Percentiles rank a stretch among this genome's conserved stretches.
Evolutionary conservation across 2,329 filamentous ascomycete species (phyloP).

Genomic region (Alternaria brassicae): DNA sequence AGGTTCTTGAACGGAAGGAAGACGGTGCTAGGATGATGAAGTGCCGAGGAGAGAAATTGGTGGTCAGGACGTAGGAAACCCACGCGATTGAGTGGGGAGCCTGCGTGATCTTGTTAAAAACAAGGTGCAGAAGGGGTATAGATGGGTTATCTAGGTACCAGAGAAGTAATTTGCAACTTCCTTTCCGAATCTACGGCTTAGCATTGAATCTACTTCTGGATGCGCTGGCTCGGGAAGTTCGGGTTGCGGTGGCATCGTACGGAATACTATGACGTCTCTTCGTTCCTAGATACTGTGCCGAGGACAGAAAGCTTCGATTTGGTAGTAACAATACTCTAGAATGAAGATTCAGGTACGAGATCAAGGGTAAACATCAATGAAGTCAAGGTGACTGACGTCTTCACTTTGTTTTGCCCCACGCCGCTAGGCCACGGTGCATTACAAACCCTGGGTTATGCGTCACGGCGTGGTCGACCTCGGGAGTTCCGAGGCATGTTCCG

Average conservation of each 20-base stretch:
- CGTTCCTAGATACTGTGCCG: background rate
- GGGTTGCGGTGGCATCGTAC: slow-evolving; percentile 49
- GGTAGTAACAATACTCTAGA: background rate
- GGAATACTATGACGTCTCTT: background rate
- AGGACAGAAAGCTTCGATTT: background rate
- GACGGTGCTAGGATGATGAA: slow-evolving; percentile 68
- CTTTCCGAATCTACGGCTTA: slow-evolving; percentile 77
- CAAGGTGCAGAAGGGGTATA: background rate
- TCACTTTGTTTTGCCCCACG: slow-evolving; percentile 10
- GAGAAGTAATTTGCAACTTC: slow-evolving; percentile 87
- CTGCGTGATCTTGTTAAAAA: slow-evolving; percentile 44
- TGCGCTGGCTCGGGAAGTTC: slow-evolving; percentile 66
- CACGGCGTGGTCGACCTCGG: background rate
- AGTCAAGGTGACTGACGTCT: slow-evolving; percentile 9
- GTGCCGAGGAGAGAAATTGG: slow-evolving; percentile 72
- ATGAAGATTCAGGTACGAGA: background rate
- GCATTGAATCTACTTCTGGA: slow-evolving; percentile 69
- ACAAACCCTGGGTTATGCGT: slow-evolving; percentile 8
- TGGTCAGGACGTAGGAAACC: slow-evolving; percentile 78
- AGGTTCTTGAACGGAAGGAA: slow-evolving; percentile 85
- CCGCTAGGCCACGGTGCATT: slow-evolving; percentile 12
- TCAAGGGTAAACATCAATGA: background rate
- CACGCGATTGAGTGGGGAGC: slow-evolving; percentile 77
- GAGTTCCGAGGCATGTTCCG: slow-evolving; percentile 31
- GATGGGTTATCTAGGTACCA: slow-evolving; percentile 39